Evolutionary conservation across 2,329 filamentous ascomycete genomes (phyloP), one percentile per base, ranked within the genome.

Genomic region (Apiospora marii): DNA sequence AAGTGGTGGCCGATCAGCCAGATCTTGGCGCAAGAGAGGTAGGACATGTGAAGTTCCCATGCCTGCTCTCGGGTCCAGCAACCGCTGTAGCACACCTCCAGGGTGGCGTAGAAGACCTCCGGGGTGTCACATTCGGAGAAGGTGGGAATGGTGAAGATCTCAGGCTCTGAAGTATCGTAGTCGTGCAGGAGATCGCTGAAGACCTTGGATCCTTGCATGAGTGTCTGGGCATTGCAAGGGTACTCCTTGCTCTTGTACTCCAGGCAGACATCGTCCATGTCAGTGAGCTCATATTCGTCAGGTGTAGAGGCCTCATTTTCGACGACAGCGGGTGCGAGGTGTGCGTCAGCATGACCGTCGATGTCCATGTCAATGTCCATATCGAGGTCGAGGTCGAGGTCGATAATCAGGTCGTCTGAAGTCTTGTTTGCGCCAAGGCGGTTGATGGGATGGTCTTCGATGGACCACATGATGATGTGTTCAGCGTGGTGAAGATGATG

Each of bases 1-100:
- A 46, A 69, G 27, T 69, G 44, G 22, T 69, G 44, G 16, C 67
- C 67, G 27, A 69, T 69, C 27, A 69, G 24, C 67, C 67, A 69
- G 67, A 69, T 34, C 67, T 69, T 69, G 67, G n/a, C 44, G 27
- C 44, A 46, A 22, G 67, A 49, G 14, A 69, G 67, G 6, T 69
- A 69, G 8, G 67, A 49, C 67, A 34, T 69, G 24, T 49, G 67
- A 13, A 69, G 43, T 22, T 69, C 44, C 67, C 67, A 69, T 34
- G 22, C 27, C 13, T 69, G 16, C 10, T 69, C 44, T 14, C 27
- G 34, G 7, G 48, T 69, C 67, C 67, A 69, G 10, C 67, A n/a
- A 6, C 67, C 67, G 43, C 67, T 49, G 37, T 69, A 69, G 37
- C 44, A 69, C 19, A 37, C 37, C 48, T 69, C 67, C 10, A 69